phyloP scores from a whole-genome alignment of 148 eudicot genomes.

The Vaccinium myrtillus region DNA sequence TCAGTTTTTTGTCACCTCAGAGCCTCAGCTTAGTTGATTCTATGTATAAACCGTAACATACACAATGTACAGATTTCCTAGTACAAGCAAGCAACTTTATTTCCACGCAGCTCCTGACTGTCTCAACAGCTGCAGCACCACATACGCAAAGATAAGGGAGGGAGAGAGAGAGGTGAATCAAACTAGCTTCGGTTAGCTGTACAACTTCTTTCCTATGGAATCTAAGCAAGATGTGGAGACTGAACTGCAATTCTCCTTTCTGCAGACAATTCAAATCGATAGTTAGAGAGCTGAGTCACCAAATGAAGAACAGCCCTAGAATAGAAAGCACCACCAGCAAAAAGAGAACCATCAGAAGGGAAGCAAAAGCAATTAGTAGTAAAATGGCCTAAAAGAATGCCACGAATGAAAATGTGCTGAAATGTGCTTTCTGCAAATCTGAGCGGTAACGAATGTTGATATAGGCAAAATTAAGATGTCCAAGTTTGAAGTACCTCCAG shows the following conservation, averaged over 20 bases:
- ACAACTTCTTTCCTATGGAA: constrained; percentile 51
- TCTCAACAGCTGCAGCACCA: constrained; percentile 28
- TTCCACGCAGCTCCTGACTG: constrained; percentile 45
- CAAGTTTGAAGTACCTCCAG: constrained; percentile 58
- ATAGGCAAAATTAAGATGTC: neutral
- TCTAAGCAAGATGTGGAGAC: constrained; percentile 39
- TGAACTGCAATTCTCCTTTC: constrained; percentile 67
- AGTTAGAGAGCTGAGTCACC: constrained; percentile 7
- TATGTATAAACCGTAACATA: constrained; percentile 66
- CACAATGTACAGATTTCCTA: constrained; percentile 76
- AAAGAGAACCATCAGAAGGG: neutral
- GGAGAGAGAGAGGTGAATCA: constrained; percentile 22
- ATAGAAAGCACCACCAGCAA: neutral
- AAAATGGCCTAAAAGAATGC: neutral
- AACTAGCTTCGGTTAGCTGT: constrained; percentile 70
- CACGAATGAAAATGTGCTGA: neutral
- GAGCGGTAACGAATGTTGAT: neutral
- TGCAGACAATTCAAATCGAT: constrained; percentile 24
- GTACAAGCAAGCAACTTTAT: constrained; percentile 64
- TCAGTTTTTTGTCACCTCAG: constrained; percentile 14
- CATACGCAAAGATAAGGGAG: constrained; percentile 1
- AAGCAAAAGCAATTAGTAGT: neutral
- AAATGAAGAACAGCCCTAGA: neutral
- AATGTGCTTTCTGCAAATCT: neutral
- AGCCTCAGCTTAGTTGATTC: constrained; percentile 45